Evolutionary conservation across 805 yeast genomes (phyloP).

Genomic region (Alloascoidea africana): DNA sequence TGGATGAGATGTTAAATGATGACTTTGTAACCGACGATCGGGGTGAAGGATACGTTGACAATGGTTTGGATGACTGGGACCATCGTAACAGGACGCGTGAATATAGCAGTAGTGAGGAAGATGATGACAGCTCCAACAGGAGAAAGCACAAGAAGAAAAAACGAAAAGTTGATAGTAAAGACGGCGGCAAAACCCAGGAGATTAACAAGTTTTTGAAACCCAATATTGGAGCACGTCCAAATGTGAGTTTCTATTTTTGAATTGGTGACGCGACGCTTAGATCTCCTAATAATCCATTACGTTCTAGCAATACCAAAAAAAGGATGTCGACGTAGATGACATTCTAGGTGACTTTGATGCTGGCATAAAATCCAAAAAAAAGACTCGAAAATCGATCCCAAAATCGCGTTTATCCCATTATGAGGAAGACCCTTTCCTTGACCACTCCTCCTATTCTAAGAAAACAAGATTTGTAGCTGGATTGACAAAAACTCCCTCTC

Average conservation of each 20-base stretch:
- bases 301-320: conserved; percentile 12
- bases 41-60: conserved; percentile 88
- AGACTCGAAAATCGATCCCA: conserved; percentile 3
- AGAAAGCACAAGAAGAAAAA: conserved; percentile 17
- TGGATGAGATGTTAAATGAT: conserved; percentile 70
- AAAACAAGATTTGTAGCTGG: background rate
- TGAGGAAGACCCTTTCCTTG: conserved; percentile 5
- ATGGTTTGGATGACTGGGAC: conserved; percentile 88
- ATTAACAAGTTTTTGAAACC: conserved; percentile 29
- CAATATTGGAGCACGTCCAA: conserved; percentile 34
- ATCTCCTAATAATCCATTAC: conserved; percentile 8
- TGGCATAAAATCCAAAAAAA: conserved; percentile 7
- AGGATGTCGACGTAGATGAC: conserved; percentile 49
- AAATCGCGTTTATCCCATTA: conserved; percentile 4
- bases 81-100: conserved; percentile 25
- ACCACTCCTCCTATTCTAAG: background rate
- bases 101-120: conserved; percentile 14
- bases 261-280: conserved; percentile 3
- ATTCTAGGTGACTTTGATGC: conserved; percentile 41
- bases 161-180: conserved; percentile 18
- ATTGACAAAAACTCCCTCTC: background rate
- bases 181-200: conserved; percentile 10
- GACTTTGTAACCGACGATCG: conserved; percentile 92
- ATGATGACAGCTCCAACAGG: conserved; percentile 13
- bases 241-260: conserved; percentile 3